These are phyloP conservation scores for Durusdinium trenchii DNA, from an alignment of 73 alveolate genomes.

Conservation along the genomic window DNA sequence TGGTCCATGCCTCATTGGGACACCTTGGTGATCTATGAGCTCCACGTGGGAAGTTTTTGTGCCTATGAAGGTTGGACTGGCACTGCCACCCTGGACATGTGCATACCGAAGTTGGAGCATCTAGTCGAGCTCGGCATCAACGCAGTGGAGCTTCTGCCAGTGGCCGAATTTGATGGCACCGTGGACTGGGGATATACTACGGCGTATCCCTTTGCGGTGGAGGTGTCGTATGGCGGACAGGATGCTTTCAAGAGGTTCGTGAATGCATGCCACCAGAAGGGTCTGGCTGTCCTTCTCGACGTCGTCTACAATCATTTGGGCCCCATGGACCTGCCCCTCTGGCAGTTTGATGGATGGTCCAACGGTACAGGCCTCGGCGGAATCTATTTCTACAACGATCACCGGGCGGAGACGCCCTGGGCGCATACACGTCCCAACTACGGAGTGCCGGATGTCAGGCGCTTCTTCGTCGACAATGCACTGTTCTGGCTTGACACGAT, in stretches of 20 bases:
- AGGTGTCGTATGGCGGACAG: conserved; percentile 78
- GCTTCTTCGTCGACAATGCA: conserved; percentile 42
- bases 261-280: conserved; percentile 53
- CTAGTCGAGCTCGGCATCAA: conserved; percentile 43
- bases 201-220: conserved; percentile 79
- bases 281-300: conserved; percentile 69
- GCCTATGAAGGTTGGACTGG: conserved; percentile 63
- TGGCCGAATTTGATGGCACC: conserved; percentile 85
- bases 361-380: conserved; percentile 72
- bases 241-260: conserved; percentile 89
- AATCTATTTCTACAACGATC: conserved; percentile 57
- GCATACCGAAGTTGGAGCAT: conserved; percentile 81
- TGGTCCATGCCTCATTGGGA: conserved; percentile 90
- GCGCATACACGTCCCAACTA: conserved; percentile 93
- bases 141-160: conserved; percentile 81
- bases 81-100: conserved; percentile 76
- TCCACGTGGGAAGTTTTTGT: conserved; percentile 82
- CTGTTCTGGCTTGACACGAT: conserved; percentile 75
- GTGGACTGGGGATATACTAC: conserved; percentile 88
- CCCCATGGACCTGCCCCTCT: conserved; percentile 85
- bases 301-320: conserved; percentile 86
- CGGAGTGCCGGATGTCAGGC: conserved; percentile 43
- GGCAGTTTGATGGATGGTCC: conserved; percentile 93
- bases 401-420: conserved; percentile 92
- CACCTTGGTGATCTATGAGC: conserved; percentile 44